Evolutionary conservation across 1,284 basidiomycete species (phyloP).

Genomic region (Ustilago nuda): DNA sequence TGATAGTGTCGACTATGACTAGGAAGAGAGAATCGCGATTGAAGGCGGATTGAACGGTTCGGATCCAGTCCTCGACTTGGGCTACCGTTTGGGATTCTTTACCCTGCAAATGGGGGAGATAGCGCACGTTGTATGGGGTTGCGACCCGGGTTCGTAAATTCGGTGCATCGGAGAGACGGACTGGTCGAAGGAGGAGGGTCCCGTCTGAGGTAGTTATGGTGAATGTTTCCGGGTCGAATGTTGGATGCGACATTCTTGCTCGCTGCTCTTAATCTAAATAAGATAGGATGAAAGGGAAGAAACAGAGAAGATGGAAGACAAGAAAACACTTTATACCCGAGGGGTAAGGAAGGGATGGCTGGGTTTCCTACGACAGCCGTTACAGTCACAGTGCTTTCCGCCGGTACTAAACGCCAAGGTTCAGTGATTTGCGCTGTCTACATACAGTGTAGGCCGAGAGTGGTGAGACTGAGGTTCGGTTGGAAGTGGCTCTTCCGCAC

Average conservation of each 20-base stretch:
- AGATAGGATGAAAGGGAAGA: not conserved
- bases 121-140: slow-evolving; percentile 22
- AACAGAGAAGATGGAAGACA: not conserved
- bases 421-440: too few relatives aligned
- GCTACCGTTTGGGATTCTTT: slow-evolving; percentile 28
- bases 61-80: slow-evolving; percentile 31
- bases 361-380: too few relatives aligned
- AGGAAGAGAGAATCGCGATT: slow-evolving; percentile 43
- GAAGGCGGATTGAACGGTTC: slow-evolving; percentile 23
- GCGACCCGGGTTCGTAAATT: slow-evolving; percentile 41
- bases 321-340: too few relatives aligned
- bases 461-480: not conserved
- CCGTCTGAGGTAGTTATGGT: slow-evolving; percentile 3
- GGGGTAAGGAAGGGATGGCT: too few relatives aligned
- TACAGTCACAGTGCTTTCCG: too few relatives aligned
- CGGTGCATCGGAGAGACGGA: slow-evolving; percentile 26
- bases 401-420: too few relatives aligned
- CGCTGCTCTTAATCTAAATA: not conserved
- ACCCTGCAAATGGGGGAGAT: slow-evolving; percentile 34
- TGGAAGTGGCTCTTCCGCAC: not conserved
- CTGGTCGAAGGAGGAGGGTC: slow-evolving; percentile 12
- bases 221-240: slow-evolving; percentile 27
- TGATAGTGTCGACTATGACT: slow-evolving; percentile 19
- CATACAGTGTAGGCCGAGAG: too few relatives aligned
- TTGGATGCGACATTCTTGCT: slow-evolving; percentile 26